phyloP scores from a whole-genome alignment of 2,329 filamentous ascomycete genomes.

The Aspergillus carbonarius region DNA sequence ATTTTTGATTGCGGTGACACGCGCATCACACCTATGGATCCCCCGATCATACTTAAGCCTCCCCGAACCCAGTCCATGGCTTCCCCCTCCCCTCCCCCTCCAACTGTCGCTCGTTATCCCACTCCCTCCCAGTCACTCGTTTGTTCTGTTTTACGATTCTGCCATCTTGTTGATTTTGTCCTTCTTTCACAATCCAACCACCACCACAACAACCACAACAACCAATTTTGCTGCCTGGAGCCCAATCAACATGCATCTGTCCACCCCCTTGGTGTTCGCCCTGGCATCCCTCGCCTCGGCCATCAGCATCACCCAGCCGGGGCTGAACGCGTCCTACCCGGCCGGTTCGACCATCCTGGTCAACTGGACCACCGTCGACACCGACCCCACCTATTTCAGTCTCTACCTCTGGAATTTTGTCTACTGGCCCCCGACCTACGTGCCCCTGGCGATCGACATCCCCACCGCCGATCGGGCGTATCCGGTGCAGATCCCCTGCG shows the following conservation, averaged over 20 bases:
- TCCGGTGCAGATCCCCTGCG: conserved; percentile 43
- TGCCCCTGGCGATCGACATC: conserved; percentile 37
- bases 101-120: too few relatives aligned
- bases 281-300: conserved; percentile 21
- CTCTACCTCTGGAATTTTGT: conserved; percentile 49
- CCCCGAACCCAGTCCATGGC: too few relatives aligned
- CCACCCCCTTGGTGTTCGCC: conserved; percentile 14
- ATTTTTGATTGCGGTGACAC: too few relatives aligned
- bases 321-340: conserved; percentile 37
- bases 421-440: conserved; percentile 45
- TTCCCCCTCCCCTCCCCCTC: too few relatives aligned
- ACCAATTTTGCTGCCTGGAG: background rate
- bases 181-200: too few relatives aligned
- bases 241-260: conserved; percentile 9
- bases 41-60: too few relatives aligned
- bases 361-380: conserved; percentile 43
- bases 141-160: too few relatives aligned
- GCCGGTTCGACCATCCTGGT: conserved; percentile 38
- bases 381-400: conserved; percentile 42
- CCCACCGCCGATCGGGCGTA: conserved; percentile 31
- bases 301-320: conserved; percentile 29
- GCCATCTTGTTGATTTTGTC: too few relatives aligned
- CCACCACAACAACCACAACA: too few relatives aligned
- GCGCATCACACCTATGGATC: too few relatives aligned
- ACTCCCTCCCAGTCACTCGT: too few relatives aligned